These are phyloP conservation scores for Amoebophrya sp. DNA, from an alignment of 169 alveolate genomes.

Conservation along the genomic window DNA sequence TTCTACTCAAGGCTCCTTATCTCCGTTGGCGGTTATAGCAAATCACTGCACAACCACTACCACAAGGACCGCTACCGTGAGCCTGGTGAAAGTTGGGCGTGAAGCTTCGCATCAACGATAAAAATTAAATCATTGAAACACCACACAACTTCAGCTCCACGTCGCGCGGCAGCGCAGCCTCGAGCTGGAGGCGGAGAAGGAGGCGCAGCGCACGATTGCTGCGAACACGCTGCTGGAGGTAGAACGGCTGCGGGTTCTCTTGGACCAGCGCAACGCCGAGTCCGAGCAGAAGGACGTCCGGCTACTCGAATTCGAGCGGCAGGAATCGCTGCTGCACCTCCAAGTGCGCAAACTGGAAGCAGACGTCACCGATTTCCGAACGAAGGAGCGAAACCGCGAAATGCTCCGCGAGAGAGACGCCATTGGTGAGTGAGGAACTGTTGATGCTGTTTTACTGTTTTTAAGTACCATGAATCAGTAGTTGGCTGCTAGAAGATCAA, in stretches of 20 bases:
- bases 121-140: too few species aligned
- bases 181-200: neutral
- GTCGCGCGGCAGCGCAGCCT: neutral
- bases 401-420: neutral
- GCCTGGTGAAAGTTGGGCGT: too few species aligned
- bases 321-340: neutral
- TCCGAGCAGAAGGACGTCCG: neutral
- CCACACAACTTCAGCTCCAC: too few species aligned
- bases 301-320: neutral
- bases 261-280: neutral
- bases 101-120: too few species aligned
- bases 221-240: neutral
- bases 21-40: too few species aligned
- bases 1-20: too few species aligned
- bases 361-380: neutral
- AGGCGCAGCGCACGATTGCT: neutral
- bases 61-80: too few species aligned
- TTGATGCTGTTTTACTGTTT: too few species aligned
- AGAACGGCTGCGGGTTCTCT: neutral
- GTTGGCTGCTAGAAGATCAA: too few species aligned
- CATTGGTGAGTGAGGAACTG: neutral
- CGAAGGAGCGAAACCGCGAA: neutral
- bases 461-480: too few species aligned
- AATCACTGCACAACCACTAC: too few species aligned
- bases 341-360: neutral